Percentiles rank a stretch among this genome's conserved stretches.
These are phyloP conservation scores for Russula abietina DNA, from an alignment of 768 basidiomycete genomes.

Conservation along the genomic window DNA sequence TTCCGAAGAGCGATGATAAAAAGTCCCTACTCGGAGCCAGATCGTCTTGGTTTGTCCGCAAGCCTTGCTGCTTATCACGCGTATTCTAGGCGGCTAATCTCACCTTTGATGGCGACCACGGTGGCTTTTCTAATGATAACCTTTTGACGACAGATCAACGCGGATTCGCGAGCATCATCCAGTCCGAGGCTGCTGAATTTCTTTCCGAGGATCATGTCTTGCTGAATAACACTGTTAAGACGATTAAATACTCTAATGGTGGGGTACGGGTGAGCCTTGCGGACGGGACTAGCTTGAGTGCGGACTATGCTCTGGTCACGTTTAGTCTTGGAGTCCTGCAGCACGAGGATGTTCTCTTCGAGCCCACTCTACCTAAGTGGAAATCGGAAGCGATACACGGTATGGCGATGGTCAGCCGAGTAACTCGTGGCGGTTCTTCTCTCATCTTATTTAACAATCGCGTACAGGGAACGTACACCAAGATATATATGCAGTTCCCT, in stretches of 20 bases:
- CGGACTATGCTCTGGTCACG: conserved; percentile 57
- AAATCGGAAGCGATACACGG: conserved; percentile 60
- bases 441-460: conserved; percentile 1
- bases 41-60: conserved; percentile 32
- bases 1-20: conserved; percentile 25
- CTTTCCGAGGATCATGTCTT: conserved; percentile 42
- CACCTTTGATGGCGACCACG: conserved; percentile 45
- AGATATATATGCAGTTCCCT: conserved; percentile 61
- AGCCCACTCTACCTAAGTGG: conserved; percentile 51
- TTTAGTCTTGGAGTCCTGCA: conserved; percentile 70
- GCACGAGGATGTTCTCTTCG: conserved; percentile 51
- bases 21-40: conserved; percentile 34
- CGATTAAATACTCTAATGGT: conserved; percentile 40
- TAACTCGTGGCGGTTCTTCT: not conserved
- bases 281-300: conserved; percentile 40
- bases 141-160: conserved; percentile 52
- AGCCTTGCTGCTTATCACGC: conserved; percentile 33
- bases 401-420: conserved; percentile 46
- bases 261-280: conserved; percentile 45
- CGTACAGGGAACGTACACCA: conserved; percentile 51
- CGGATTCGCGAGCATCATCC: conserved; percentile 53
- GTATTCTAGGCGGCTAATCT: conserved; percentile 53
- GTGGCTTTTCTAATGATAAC: conserved; percentile 54
- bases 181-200: conserved; percentile 52
- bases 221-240: conserved; percentile 46